Base-by-base conservation (phyloP, 495 filamentous ascomycete genomes). In the Lepraria neglecta region DNA sequence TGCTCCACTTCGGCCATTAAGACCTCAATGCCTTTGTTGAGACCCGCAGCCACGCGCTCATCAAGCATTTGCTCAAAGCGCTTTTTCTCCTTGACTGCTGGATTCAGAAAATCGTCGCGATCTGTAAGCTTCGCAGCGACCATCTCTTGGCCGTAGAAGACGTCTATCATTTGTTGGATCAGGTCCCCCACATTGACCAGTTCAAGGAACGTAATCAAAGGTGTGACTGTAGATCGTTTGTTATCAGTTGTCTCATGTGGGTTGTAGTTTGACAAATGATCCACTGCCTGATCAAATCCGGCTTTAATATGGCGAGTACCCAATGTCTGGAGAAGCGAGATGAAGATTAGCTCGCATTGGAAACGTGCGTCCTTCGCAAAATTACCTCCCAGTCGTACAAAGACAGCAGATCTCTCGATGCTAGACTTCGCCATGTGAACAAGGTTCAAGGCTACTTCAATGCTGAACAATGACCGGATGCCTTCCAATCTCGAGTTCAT, bases 61-160 rank as follows among this genome's bases (percentile, higher is more conserved):
- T 99, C 95, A 11, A 99, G 85, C 87, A 96, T 96, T 73, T 97
- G 92, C 77, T 99, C 95, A 63, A 99, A 99, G 51, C 88, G 90
- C 75, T 96, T 97, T 81, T 99, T 99, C 66, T 92, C 91, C 64
- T 95, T 86, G 21, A 86, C 87, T 0, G 91, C 89, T 5, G 91
- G 90, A 68, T 94, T 89, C 40, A 99, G 75, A 68, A 97, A 99
- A 72, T 99, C 94, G 66, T 95, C 92, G 27, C 88, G 84, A 68
- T 99, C 92, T 14, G 87, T 87, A 55, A 99, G 84, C 63, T 88
- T 89, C 4, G 84, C 80, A 0, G 83, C 84, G 6, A 90, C 86
- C 40, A 99, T 80, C 71, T 97, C 92, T 70, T 96, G 92, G 71
- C 95, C 89, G 72, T 95, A 99, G 74, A 99, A 99, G 21, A 99